Evolutionary conservation across 305 asterid species (phyloP).

Genomic region (Solanum chacoense): DNA sequence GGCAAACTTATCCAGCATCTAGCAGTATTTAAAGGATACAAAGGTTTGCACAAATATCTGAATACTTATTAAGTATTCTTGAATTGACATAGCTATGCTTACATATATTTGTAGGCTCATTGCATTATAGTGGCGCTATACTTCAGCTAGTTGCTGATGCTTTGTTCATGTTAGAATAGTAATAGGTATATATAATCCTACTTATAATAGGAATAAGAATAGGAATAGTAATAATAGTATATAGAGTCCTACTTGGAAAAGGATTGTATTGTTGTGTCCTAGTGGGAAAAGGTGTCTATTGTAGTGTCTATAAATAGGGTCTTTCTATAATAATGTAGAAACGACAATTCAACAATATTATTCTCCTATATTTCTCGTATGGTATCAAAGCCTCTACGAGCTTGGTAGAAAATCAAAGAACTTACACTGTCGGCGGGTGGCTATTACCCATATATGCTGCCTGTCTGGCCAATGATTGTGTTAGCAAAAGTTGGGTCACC

Average conservation of each 20-base stretch:
- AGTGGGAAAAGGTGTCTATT: not conserved
- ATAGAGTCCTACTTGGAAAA: not conserved
- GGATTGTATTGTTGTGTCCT: not conserved
- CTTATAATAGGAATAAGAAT: not conserved
- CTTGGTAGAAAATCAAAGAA: not conserved
- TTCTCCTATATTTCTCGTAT: not conserved
- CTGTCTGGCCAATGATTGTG: not conserved
- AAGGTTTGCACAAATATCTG: slow-evolving; percentile 39
- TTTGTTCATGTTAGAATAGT: not conserved
- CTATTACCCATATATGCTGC: not conserved
- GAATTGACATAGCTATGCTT: not conserved
- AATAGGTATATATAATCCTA: not conserved
- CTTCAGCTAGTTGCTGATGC: not conserved
- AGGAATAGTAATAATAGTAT: not conserved
- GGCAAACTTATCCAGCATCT: slow-evolving; percentile 85
- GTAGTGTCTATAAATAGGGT: not conserved
- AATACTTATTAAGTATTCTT: slow-evolving; percentile 3
- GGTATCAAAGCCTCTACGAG: not conserved
- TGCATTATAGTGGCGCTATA: not conserved
- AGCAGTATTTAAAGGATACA: slow-evolving; percentile 77
- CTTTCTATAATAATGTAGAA: not conserved
- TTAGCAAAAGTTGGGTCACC: no score
- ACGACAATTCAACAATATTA: not conserved
- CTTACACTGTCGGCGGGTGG: rapidly evolving
- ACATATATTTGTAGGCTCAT: not conserved